Base-by-base conservation (phyloP, 352 stramenopile species). In the Globisporangium spinosum region DNA sequence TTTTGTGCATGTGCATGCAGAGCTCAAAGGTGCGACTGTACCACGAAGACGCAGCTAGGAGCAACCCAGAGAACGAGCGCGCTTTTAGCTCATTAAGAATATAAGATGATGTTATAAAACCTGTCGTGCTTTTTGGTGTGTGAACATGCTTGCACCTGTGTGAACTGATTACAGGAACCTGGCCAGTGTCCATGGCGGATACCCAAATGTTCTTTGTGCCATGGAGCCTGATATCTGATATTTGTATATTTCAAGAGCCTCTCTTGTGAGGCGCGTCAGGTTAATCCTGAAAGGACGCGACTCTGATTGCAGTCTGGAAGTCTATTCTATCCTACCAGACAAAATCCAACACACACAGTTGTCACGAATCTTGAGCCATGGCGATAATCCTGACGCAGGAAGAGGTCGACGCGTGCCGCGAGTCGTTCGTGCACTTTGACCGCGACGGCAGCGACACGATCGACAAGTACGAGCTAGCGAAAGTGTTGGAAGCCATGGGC, bases 361-460 rank as follows among this genome's bases (percentile, higher is more conserved):
- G 35, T 17, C 43, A 34, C 53, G 9, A 43, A 45, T 45, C 38
- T 25, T 13, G 20, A 9, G 32, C 13, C 25, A 74, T 80, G 72
- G 76, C 70, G 58, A 97, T 98, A 85, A 89, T 96, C 58, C 75
- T 98, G 62, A 97, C 91, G 32, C 95, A 98, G 69, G 95, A 98
- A 71, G 94, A 98, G 77, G 98, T 98, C 71, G 94, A 98, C 60
- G 93, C 87, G 43, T 99, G 96, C 63, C 83, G 95, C 64, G 94
- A 98, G 75, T 97, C 95, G 17, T 99, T 99, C 71, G 81, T 99
- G 55, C 89, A 97, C 62, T 99, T 99, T 72, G 97, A 99, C 71
- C 98, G 97, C 70, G 97, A 98, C 73, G 80, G 87, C n/a, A 95
- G 83, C 38, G 86, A 97, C 15, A 98, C 92, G 34, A 99, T 99